Evolutionary conservation across 345 rosid genomes (phyloP), one percentile per base, ranked within the genome.

Genomic region (Salix suchowensis): DNA sequence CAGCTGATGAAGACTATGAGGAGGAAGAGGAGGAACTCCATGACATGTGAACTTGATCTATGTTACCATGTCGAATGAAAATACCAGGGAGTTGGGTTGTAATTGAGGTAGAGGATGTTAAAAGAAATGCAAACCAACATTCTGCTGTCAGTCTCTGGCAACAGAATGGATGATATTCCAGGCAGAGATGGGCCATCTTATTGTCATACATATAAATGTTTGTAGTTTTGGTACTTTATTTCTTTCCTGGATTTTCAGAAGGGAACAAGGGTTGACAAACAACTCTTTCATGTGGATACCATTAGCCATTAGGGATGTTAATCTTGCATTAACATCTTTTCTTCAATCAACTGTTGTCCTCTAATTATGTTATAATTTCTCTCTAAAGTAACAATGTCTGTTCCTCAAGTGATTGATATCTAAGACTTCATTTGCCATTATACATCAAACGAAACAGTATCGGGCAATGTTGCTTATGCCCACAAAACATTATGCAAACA

Each of bases 1-100:
- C 86, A 18, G 82, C 80, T 15, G 85, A 83, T 32, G 88, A 85
- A 65, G 88, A 83, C n/a, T 77, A 80, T 2, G 78, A 85, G n/a
- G 80, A 81, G 46, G 88, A 81, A 48, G 87, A 85, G 2, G 76
- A 80, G 34, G 85, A 82, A 70, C 23, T 66, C 69, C 69, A 15
- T 66, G 69, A 66, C 39, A 36, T 30, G 69, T 30, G 69, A 19
- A 18, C 62, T 8, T 61, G 28, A n/a, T 23, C 62, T 3, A 23
- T 58, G 62, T 3, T 23, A 10, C 14, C 0, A 3, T 58, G 28
- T 10, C 23, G 28, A 58, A 58, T n/a, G 14, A 55, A 24, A 55
- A 55, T 58, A 26, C 3, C 13, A 10, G 10, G 64, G 15, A 58
- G 11, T 58, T 58, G 62, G 62, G 62, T 58, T 58, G 62, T 58